Conservation (phyloP, 2,329 filamentous ascomycete genomes). For the Fusarium acutatum region DNA sequence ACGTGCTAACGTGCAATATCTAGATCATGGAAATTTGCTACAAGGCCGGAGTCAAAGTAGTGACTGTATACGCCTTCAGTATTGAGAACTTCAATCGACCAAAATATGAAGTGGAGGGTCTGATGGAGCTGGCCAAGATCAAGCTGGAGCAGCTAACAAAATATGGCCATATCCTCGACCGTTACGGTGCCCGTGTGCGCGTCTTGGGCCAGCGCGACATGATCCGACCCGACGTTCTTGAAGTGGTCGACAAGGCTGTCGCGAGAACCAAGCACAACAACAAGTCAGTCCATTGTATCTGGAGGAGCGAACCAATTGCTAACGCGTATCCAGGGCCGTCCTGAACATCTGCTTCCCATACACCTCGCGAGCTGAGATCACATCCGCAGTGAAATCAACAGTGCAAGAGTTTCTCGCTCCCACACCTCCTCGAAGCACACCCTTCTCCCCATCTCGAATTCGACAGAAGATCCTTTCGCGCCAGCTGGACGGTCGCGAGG, state of each 20-base stretch:
- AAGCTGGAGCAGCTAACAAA: constrained; percentile 92
- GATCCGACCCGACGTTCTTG: constrained; percentile 85
- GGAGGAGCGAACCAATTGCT: background rate
- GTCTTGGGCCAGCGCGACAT: constrained; percentile 86
- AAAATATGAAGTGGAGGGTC: constrained; percentile 92
- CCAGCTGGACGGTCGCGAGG: constrained; percentile 60
- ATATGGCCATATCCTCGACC: constrained; percentile 91
- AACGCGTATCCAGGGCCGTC: constrained; percentile 53
- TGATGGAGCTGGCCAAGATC: constrained; percentile 98
- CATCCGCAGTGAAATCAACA: constrained; percentile 84
- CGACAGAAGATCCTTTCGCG: constrained; percentile 83
- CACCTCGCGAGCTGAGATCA: constrained; percentile 95
- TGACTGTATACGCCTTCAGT: constrained; percentile 98
- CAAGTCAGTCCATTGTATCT: constrained; percentile 59
- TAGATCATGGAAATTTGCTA: constrained; percentile 97
- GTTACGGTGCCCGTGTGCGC: constrained; percentile 87
- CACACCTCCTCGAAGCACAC: constrained; percentile 69
- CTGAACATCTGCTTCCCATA: constrained; percentile 99
- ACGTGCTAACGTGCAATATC: constrained; percentile 3
- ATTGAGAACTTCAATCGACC: constrained; percentile 99
- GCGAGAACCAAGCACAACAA: constrained; percentile 88
- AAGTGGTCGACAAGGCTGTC: constrained; percentile 86
- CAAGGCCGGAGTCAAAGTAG: constrained; percentile 94
- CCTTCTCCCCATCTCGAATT: constrained; percentile 89
- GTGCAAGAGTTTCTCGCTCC: constrained; percentile 87